phyloP scores from a whole-genome alignment of 768 basidiomycete species.

The Dentipellis sp. region DNA sequence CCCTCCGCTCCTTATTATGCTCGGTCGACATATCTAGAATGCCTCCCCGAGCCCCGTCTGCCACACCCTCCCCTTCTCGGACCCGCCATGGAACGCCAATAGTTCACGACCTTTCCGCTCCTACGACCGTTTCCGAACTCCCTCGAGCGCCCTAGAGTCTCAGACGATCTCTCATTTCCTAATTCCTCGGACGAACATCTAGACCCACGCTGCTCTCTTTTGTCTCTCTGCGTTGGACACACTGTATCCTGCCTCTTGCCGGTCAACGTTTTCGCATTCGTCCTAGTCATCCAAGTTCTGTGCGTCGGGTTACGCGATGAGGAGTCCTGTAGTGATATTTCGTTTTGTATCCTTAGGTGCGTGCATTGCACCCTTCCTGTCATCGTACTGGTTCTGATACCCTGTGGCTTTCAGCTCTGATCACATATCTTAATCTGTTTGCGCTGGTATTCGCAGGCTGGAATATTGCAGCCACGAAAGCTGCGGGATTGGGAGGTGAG shows the following conservation, averaged over 20 bases:
- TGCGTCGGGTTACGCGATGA: not conserved
- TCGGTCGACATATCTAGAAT: not conserved
- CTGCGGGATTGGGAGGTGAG: not conserved
- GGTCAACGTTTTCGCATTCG: not conserved
- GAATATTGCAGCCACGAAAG: slow-evolving; percentile 1
- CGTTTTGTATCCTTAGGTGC: slow-evolving; percentile 40
- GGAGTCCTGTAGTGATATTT: slow-evolving; percentile 12
- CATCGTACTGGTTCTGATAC: not conserved
- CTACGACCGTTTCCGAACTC: not conserved
- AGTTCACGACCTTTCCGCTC: not conserved
- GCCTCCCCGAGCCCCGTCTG: not conserved
- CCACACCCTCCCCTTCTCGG: not conserved
- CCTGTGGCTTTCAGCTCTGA: slow-evolving; percentile 19
- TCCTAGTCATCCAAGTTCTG: not conserved
- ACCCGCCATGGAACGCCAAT: not conserved
- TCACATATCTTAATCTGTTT: slow-evolving; percentile 28
- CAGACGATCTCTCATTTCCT: not conserved
- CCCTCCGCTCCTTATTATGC: not conserved
- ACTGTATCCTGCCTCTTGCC: not conserved
- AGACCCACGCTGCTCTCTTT: not conserved
- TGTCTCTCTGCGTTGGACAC: not conserved
- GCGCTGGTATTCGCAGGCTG: slow-evolving; percentile 1
- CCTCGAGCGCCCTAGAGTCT: not conserved
- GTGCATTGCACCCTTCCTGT: not conserved
- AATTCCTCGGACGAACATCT: not conserved